A percentile compares a stretch with the other conserved stretches of the same genome.
Conservation (phyloP, 1,284 basidiomycete species). For the Trametes hirsuta region DNA sequence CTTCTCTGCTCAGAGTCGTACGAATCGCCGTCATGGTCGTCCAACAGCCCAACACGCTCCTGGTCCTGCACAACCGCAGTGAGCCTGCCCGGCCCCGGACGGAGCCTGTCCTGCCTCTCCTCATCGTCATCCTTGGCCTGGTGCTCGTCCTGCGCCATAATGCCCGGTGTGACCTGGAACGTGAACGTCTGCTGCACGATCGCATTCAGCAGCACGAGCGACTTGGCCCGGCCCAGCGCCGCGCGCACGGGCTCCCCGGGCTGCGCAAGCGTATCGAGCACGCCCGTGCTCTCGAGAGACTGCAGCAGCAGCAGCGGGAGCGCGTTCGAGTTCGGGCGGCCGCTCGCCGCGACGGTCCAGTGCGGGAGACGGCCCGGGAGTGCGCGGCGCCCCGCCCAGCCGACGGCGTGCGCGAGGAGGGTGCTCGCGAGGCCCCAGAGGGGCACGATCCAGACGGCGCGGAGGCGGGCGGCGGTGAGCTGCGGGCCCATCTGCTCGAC, state of each 20-base stretch:
- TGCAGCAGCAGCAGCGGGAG: slow-evolving; percentile 37
- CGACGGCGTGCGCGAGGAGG: slow-evolving; percentile 31
- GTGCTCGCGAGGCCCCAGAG: slow-evolving; percentile 36
- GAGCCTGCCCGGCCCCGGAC: slow-evolving; percentile 24
- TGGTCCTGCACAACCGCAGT: slow-evolving; percentile 32
- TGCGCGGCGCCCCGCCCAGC: slow-evolving; percentile 31
- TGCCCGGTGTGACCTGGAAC: slow-evolving; percentile 33
- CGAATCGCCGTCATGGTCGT: slow-evolving; percentile 20
- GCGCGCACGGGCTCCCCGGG: slow-evolving; percentile 22
- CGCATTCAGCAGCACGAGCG: slow-evolving; percentile 37
- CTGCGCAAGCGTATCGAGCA: slow-evolving; percentile 28
- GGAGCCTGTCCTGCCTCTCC: slow-evolving; percentile 19
- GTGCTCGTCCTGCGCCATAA: slow-evolving; percentile 30
- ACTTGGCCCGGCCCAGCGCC: slow-evolving; percentile 33
- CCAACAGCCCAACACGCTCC: slow-evolving; percentile 34
- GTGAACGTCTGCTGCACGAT: slow-evolving; percentile 37
- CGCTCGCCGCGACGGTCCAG: slow-evolving; percentile 38
- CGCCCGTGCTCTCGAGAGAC: slow-evolving; percentile 32
- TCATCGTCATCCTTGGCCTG: slow-evolving; percentile 13
- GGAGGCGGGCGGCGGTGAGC: slow-evolving; percentile 30
- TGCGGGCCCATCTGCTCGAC: slow-evolving; percentile 37
- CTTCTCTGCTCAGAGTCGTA: slow-evolving; percentile 6
- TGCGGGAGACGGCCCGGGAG: slow-evolving; percentile 26
- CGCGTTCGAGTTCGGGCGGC: slow-evolving; percentile 38
- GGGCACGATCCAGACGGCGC: slow-evolving; percentile 35